Conservation (phyloP, 169 alveolate genomes). For the Ichthyophthirius multifiliis region DNA sequence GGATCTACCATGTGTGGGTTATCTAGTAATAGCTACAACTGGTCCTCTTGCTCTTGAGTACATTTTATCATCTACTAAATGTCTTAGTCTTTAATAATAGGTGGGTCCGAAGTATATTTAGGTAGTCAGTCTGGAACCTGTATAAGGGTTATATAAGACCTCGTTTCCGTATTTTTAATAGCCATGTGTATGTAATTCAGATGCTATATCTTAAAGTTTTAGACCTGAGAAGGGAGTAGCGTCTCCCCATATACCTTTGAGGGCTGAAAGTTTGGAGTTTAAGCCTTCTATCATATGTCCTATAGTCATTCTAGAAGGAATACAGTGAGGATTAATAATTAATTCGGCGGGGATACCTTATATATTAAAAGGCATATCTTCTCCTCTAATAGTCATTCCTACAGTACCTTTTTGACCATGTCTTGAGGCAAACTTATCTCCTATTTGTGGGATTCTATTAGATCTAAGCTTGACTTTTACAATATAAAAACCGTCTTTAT, state of each 20-base stretch:
- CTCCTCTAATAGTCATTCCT: slow-evolving; percentile 98
- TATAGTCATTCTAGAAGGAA: slow-evolving; percentile 99
- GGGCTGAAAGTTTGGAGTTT: slow-evolving; percentile 95
- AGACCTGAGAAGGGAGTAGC: slow-evolving; percentile 99
- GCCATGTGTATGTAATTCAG: slow-evolving; percentile 95
- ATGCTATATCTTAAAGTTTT: slow-evolving; percentile 96
- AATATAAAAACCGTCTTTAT: slow-evolving; percentile 94
- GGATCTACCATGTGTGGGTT: slow-evolving; percentile 99
- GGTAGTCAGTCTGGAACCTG: slow-evolving; percentile 92
- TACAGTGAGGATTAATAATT: slow-evolving; percentile 99
- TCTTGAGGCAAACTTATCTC: slow-evolving; percentile 99
- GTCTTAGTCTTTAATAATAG: slow-evolving; percentile 99
- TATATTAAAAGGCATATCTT: slow-evolving; percentile 98
- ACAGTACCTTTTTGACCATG: slow-evolving; percentile 99
- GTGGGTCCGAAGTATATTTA: slow-evolving; percentile 99
- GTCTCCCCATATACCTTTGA: slow-evolving; percentile 98
- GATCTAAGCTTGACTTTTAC: slow-evolving; percentile 90
- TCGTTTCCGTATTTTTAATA: slow-evolving; percentile 98
- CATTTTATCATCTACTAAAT: slow-evolving; percentile 99
- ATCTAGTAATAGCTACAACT: slow-evolving; percentile 97
- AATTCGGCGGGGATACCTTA: slow-evolving; percentile 99
- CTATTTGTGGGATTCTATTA: slow-evolving; percentile 97
- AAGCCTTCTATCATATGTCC: slow-evolving; percentile 99
- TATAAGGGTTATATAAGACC: slow-evolving; percentile 97
- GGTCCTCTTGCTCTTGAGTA: slow-evolving; percentile 99